phyloP scores from a whole-genome alignment of 2,329 filamentous ascomycete species.

The Sclerotinia glacialis region DNA sequence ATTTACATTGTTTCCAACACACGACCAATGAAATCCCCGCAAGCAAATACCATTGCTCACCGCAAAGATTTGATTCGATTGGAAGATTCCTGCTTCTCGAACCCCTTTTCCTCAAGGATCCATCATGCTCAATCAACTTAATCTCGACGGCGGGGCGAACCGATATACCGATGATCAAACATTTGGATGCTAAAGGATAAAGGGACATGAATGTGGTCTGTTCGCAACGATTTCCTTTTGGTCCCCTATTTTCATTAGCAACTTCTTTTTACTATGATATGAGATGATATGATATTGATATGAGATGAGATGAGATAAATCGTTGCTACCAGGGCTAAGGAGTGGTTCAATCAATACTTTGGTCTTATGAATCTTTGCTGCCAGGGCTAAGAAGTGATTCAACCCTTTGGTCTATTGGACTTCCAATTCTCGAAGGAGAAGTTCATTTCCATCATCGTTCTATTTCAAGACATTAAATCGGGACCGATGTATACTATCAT shows the following conservation, averaged over 20 bases:
- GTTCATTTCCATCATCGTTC: slow-evolving; percentile 3
- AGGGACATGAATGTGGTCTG: slow-evolving; percentile 15
- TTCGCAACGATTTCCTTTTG: slow-evolving; percentile 8
- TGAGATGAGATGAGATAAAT: too few species aligned
- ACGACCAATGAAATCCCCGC: neutral
- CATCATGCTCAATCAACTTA: slow-evolving; percentile 15
- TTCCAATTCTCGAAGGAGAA: neutral
- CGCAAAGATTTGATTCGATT: slow-evolving; percentile 9
- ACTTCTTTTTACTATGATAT: neutral
- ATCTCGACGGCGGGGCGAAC: slow-evolving; percentile 15
- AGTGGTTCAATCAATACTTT: too few species aligned
- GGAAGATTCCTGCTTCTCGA: neutral
- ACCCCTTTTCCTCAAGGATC: slow-evolving; percentile 13
- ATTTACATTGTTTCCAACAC: neutral
- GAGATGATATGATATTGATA: too few species aligned
- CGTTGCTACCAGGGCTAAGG: too few species aligned
- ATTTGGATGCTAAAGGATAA: neutral
- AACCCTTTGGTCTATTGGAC: neutral
- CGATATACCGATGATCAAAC: slow-evolving; percentile 11
- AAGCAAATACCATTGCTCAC: slow-evolving; percentile 7
- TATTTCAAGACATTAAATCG: slow-evolving; percentile 2
- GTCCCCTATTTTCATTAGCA: slow-evolving; percentile 10
- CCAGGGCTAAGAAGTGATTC: too few species aligned
- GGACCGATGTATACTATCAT: neutral
- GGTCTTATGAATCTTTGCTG: too few species aligned